Evolutionary conservation across 2,329 filamentous ascomycete species (phyloP).

Genomic region (Leptographium flavum): DNA sequence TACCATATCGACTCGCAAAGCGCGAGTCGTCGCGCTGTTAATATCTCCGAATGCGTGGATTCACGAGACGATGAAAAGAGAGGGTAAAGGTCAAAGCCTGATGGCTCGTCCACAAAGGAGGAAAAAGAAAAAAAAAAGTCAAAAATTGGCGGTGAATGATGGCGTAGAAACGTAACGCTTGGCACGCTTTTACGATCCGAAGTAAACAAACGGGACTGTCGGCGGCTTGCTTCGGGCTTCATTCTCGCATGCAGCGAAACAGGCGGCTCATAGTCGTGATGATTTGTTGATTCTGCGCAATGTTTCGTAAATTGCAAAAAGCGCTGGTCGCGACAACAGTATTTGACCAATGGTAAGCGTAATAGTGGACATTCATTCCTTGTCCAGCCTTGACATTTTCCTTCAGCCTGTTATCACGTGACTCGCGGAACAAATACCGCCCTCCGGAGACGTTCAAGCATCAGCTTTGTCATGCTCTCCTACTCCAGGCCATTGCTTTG

Average conservation of each 20-base stretch:
- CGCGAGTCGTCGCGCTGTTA: neutral
- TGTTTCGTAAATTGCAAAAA: neutral
- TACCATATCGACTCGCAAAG: conserved; percentile 9
- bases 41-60: neutral
- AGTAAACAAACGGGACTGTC: neutral
- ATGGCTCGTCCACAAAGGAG: too few relatives aligned
- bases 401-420: neutral
- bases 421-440: neutral
- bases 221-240: neutral
- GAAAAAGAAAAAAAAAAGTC: neutral
- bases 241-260: neutral
- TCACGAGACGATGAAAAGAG: neutral
- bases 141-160: neutral
- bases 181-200: neutral
- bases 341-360: neutral
- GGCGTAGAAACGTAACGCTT: neutral
- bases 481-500: neutral
- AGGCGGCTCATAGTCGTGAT: neutral
- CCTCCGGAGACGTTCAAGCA: neutral
- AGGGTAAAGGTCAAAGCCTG: too few relatives aligned
- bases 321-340: neutral
- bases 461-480: conserved; percentile 11
- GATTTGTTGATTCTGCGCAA: neutral
- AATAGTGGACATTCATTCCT: too few relatives aligned
- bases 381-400: too few relatives aligned